Conservation (phyloP, 1,284 basidiomycete genomes). For the Meira miltonrushii region DNA sequence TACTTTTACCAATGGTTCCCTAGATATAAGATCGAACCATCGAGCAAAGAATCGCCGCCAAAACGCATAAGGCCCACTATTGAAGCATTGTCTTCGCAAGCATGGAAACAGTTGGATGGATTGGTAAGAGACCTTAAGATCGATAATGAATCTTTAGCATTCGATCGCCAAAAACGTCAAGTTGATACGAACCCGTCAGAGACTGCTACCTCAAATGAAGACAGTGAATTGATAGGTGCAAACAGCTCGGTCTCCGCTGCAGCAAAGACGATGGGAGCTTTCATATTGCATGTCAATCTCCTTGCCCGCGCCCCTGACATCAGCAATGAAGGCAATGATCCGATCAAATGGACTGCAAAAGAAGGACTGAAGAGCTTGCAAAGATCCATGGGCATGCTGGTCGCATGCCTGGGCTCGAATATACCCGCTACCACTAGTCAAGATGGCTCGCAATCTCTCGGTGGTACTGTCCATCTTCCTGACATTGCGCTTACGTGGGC, state of each 20-base stretch:
- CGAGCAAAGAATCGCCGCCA: too few species aligned
- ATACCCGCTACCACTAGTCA: constrained; percentile 1
- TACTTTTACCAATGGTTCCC: neutral
- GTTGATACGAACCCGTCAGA: too few species aligned
- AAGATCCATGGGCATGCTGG: constrained; percentile 11
- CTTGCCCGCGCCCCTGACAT: neutral
- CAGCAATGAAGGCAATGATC: neutral
- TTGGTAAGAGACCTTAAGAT: neutral
- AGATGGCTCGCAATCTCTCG: neutral
- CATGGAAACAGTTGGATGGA: constrained; percentile 7
- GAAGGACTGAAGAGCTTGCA: neutral
- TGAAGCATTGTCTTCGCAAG: neutral
- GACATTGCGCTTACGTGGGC: constrained; percentile 17
- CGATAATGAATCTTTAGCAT: constrained; percentile 9
- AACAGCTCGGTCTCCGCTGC: constrained; percentile 1
- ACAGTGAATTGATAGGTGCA: neutral
- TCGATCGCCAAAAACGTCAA: neutral
- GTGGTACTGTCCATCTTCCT: neutral
- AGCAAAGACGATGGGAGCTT: constrained; percentile 11
- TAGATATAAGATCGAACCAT: neutral
- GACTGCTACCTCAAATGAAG: neutral
- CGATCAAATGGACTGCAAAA: constrained; percentile 3
- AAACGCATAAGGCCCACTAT: neutral
- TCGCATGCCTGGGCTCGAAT: constrained; percentile 14
- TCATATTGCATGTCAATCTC: constrained; percentile 16